Evolutionary conservation across 768 basidiomycete species (phyloP), one percentile per base, ranked within the genome.

Genomic region (Gautieria morchelliformis): DNA sequence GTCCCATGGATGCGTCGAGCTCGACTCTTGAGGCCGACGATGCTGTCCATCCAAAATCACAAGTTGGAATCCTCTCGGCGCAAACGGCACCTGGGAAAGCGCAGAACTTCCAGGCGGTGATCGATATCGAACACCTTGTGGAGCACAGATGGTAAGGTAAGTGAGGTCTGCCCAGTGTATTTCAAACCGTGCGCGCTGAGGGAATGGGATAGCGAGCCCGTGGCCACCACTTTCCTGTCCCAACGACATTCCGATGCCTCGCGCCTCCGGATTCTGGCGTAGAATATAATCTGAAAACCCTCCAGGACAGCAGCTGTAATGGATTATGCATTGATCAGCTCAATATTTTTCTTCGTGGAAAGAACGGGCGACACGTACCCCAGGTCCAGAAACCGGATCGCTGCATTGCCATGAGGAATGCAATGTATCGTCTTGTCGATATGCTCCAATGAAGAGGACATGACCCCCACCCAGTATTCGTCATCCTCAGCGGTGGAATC

Each of bases 21-120:
- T 17, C n/a, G 45, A n/a, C 41, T 44, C 50, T 30, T 56, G 57
- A 44, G 58, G 63, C 44, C 71, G 69, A 17, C 71, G 58, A 2
- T 66, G 66, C 54, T 71, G 71, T 11, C 66, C 71, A 51, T 71
- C 71, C 52, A 71, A 64, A 10, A 71, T 58, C 17, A 70, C 70
- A 17, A 72, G 59, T 49, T 67, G 65, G 58, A 68, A 69, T 20
- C 35, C 27, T 20, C 12, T 8, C n/a, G 59, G 58, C 32, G 56
- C 35, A 12, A 57, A 54, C 44, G 37, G 35, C 4, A 6, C 1
- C 1, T 33, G 19, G 14, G 24, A 46, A 10, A 22, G 40, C 30
- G 11, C 19, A 24, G 42, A 19, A 3, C 48, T 20, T n/a, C 8
- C 17, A 8, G 58, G 59, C n/a, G 59, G 56, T 32, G 51, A 45